Evolutionary conservation across 148 eudicot species (phyloP).

Genomic region (Rheum nobile): DNA sequence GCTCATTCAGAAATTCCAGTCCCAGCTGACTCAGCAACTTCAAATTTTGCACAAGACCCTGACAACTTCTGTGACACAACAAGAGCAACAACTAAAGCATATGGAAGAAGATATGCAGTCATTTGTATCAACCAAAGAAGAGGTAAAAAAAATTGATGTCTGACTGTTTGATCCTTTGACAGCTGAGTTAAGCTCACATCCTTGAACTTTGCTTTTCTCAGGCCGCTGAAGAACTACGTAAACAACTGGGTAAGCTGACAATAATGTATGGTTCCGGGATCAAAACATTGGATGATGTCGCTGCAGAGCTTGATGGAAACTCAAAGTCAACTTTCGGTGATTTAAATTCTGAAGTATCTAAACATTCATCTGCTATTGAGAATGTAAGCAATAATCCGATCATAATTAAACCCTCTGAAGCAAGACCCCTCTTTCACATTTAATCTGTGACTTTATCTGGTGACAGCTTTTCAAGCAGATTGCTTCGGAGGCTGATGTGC

Average conservation of each 20-base stretch:
- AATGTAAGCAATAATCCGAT: constrained; percentile 27
- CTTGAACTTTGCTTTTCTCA: constrained; percentile 18
- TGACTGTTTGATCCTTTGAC: constrained; percentile 1
- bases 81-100: constrained; percentile 76
- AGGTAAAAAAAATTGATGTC: constrained; percentile 19
- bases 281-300: constrained; percentile 63
- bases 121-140: constrained; percentile 86
- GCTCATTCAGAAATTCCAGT: constrained; percentile 72
- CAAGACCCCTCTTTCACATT: neutral
- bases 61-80: constrained; percentile 75
- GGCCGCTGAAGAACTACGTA: constrained; percentile 83
- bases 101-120: constrained; percentile 98
- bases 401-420: neutral
- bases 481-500: constrained; percentile 69
- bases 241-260: constrained; percentile 55
- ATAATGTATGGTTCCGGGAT: constrained; percentile 77
- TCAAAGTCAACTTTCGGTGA: constrained; percentile 56
- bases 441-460: neutral
- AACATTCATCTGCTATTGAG: constrained; percentile 72
- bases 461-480: constrained; percentile 74
- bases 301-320: constrained; percentile 79
- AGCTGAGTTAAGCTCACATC: neutral
- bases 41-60: constrained; percentile 77
- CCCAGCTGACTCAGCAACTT: constrained; percentile 76
- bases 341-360: constrained; percentile 68